phyloP scores from a whole-genome alignment of 345 rosid genomes.

The Brassica nigra region DNA sequence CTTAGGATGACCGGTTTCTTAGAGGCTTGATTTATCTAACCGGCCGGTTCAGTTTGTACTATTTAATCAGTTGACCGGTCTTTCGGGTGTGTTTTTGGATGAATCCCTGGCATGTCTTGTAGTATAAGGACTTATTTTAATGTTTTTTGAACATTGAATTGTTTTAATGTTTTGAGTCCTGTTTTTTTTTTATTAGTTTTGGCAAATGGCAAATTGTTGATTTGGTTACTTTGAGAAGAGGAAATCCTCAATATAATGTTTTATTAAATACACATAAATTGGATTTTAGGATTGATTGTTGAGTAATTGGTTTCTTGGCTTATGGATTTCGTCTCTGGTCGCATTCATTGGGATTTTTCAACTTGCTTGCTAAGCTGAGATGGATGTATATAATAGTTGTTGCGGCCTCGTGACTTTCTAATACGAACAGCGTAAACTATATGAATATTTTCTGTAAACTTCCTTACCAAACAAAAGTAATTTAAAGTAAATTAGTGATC shows the following conservation, averaged over 20 bases:
- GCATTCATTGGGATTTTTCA: background rate
- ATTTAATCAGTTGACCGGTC: slow-evolving; percentile 24
- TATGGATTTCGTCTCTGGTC: slow-evolving; percentile 20
- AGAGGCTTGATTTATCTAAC: slow-evolving; percentile 52
- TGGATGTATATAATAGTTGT: background rate
- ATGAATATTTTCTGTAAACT: background rate
- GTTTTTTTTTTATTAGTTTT: background rate
- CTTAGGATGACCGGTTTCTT: slow-evolving; percentile 84
- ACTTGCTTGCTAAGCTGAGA: background rate
- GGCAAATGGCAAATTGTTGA: background rate
- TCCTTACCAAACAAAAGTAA: background rate
- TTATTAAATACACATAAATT: background rate
- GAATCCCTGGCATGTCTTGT: slow-evolving; percentile 1
- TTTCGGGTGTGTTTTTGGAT: slow-evolving; percentile 1
- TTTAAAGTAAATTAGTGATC: background rate
- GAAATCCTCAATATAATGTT: slow-evolving; percentile 11
- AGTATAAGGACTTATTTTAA: background rate
- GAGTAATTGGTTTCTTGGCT: slow-evolving; percentile 31
- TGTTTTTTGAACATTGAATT: background rate
- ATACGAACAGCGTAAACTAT: background rate
- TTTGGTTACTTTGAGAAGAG: slow-evolving; percentile 17
- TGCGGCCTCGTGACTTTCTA: background rate
- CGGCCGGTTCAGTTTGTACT: slow-evolving; percentile 27
- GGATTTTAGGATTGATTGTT: slow-evolving; percentile 13
- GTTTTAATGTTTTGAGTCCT: background rate